Percentiles rank a stretch among this genome's conserved stretches.
Evolutionary conservation across 2,329 filamentous ascomycete genomes (phyloP).

Genomic region (Beauveria sp.): DNA sequence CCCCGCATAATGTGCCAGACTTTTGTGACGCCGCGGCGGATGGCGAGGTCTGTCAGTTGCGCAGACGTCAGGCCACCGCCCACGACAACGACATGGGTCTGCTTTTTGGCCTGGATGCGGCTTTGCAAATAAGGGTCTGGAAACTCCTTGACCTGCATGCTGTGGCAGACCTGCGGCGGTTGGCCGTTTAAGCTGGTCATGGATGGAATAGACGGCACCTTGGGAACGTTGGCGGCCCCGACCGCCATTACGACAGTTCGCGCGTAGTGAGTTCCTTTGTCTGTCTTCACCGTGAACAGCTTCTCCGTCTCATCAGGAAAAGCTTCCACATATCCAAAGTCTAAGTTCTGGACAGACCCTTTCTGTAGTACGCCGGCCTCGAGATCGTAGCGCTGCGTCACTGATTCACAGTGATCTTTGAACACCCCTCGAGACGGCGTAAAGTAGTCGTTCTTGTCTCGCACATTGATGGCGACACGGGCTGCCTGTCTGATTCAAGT

Average conservation of each 20-base stretch:
- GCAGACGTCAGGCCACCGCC: conserved; percentile 72
- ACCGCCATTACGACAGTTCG: conserved; percentile 62
- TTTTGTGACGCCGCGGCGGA: conserved; percentile 56
- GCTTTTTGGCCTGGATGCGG: conserved; percentile 34
- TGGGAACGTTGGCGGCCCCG: conserved; percentile 57
- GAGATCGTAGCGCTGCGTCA: conserved; percentile 46
- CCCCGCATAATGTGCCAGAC: conserved; percentile 65
- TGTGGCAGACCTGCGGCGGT: conserved; percentile 48
- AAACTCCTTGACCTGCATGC: conserved; percentile 53
- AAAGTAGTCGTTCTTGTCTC: conserved; percentile 63
- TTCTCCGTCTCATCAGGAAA: conserved; percentile 39
- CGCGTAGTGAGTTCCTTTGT: conserved; percentile 46
- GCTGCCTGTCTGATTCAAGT: conserved; percentile 31
- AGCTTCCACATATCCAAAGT: conserved; percentile 43
- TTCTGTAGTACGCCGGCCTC: conserved; percentile 47
- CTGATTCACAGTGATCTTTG: conserved; percentile 50
- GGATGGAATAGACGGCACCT: conserved; percentile 33
- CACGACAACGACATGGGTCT: conserved; percentile 62
- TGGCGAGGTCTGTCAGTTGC: conserved; percentile 60
- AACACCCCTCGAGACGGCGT: conserved; percentile 57
- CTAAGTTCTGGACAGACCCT: conserved; percentile 53
- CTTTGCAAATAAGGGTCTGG: conserved; percentile 43
- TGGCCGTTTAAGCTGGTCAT: conserved; percentile 19
- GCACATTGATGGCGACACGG: conserved; percentile 51
- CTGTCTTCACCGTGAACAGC: conserved; percentile 58